A percentile compares a stretch with the other conserved stretches of the same genome.
These are phyloP conservation scores for Trametes hirsuta DNA, from an alignment of 1,284 basidiomycete genomes.

Conservation along the genomic window DNA sequence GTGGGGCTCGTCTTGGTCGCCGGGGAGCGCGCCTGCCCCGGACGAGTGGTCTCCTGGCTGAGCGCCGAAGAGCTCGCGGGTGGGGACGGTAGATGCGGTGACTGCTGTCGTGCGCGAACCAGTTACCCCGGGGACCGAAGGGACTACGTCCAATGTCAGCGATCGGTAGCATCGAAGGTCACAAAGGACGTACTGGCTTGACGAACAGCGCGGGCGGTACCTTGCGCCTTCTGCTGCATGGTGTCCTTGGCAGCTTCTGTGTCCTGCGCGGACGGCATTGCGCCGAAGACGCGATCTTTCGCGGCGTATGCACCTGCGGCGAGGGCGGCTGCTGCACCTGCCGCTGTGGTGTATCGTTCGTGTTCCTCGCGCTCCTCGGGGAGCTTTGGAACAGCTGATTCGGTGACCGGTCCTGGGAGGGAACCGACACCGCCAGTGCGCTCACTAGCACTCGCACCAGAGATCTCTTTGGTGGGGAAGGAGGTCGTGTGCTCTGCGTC, in stretches of 20 bases:
- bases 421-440: conserved; percentile 42
- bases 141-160: background rate
- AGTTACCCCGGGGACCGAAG: background rate
- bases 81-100: conserved; percentile 18
- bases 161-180: background rate
- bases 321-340: conserved; percentile 11
- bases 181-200: conserved; percentile 5
- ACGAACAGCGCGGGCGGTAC: conserved; percentile 5
- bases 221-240: background rate
- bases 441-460: conserved; percentile 33
- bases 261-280: conserved; percentile 1
- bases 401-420: conserved; percentile 40
- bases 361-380: conserved; percentile 40
- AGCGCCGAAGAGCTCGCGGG: conserved; percentile 29
- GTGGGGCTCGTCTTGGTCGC: conserved; percentile 30
- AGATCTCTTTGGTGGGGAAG: conserved; percentile 31
- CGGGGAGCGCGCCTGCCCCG: conserved; percentile 38
- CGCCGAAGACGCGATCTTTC: conserved; percentile 11
- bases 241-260: background rate
- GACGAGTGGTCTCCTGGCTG: conserved; percentile 18
- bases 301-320: conserved; percentile 15
- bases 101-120: conserved; percentile 15
- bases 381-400: conserved; percentile 43
- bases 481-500: conserved; percentile 32
- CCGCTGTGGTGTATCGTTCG: conserved; percentile 18